phyloP scores from a whole-genome alignment of 2,329 filamentous ascomycete species.

The Colletotrichum orchidophilum region DNA sequence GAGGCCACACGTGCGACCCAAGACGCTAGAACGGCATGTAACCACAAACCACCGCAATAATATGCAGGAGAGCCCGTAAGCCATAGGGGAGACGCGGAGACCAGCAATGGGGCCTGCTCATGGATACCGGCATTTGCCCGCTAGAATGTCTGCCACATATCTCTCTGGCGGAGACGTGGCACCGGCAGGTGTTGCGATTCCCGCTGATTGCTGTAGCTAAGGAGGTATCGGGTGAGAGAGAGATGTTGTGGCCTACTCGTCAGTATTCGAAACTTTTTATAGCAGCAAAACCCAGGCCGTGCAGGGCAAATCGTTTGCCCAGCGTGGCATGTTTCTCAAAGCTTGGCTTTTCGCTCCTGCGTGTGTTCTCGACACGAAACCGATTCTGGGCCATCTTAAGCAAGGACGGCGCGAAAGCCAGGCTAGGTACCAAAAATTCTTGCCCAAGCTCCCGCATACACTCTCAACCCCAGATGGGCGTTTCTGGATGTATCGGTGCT shows the following conservation, averaged over 20 bases:
- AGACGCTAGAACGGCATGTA: conserved; percentile 28
- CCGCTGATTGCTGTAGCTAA: neutral
- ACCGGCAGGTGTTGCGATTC: neutral
- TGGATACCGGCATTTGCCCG: neutral
- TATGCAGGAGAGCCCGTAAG: conserved; percentile 2
- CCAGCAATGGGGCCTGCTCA: neutral
- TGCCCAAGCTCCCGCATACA: neutral
- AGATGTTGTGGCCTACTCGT: neutral
- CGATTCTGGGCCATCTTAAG: neutral
- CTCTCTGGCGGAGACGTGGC: conserved; percentile 1
- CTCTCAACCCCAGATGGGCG: neutral
- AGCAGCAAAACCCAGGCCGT: neutral
- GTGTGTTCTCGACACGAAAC: neutral
- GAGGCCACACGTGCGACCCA: conserved; percentile 18
- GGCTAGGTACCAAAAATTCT: neutral
- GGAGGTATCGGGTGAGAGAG: neutral
- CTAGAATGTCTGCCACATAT: neutral
- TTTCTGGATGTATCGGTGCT: neutral
- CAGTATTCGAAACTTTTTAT: neutral
- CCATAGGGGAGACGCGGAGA: neutral
- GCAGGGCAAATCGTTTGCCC: neutral
- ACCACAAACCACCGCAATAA: conserved; percentile 19
- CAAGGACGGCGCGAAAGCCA: conserved; percentile 6
- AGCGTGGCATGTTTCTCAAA: conserved; percentile 12
- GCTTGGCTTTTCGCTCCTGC: conserved; percentile 13